Base-by-base conservation (phyloP, 2,329 filamentous ascomycete genomes). In the Hortaea sp. region DNA sequence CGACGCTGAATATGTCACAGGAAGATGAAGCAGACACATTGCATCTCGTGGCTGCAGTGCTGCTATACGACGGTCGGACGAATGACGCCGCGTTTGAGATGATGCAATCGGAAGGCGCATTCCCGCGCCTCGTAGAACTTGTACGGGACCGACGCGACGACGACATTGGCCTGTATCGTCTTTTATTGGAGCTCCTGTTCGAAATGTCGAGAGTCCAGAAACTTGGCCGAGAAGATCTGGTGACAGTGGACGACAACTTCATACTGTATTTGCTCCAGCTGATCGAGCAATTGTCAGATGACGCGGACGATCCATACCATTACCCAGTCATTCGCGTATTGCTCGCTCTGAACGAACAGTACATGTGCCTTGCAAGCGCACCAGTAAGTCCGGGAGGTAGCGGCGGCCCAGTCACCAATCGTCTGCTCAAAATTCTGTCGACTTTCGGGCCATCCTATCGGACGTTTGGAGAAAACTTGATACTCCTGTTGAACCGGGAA, bases 401-500 rank as follows among this genome's bases (percentile, higher is more conserved):
- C 54, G 61, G 53, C 39, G 76, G 78, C 4, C 68, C 40, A 11
- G 34, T 94, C 47, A 97, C 92, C 4, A 98, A 98, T 62, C 82
- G 89, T 55, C 88, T 98, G 42, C 84, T 98, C 66, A 97, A 97
- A 64, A 76, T 89, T 35, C 75, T 98, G 39, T 90, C 88, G 44
- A 74, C 85, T 27, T 77, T 92, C 59, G 90, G 90, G 3, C 78
- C 81, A 42, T 74, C 74, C 1, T 97, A 88, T 64, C 89, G 90
- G 61, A 95, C 90, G 0, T 98, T 98, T 70, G 92, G 92, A 44
- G 90, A 95, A 69, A 98, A 97, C 57, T 85, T 98, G 50, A 98
- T 98, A 53, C 73, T 98, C 5, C 77, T 98, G 1, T 75, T 98
- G 35, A 98, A 98, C 63, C 83, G 92, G 57, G 92, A 97, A 71